phyloP scores from a whole-genome alignment of 805 yeast species.

The Debaryomyces tyrocola region DNA sequence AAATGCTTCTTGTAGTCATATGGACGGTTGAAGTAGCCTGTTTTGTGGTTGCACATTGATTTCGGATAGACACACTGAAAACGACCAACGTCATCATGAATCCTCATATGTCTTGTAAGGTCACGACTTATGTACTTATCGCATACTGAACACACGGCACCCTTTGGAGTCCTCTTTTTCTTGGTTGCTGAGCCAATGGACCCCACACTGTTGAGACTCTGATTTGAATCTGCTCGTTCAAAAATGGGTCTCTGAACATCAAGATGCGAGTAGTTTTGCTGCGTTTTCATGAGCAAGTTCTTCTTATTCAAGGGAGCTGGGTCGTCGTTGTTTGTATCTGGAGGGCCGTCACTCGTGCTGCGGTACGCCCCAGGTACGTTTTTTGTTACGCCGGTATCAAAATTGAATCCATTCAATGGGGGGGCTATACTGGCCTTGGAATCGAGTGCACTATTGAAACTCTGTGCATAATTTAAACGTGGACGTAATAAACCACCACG shows the following conservation, averaged over 20 bases:
- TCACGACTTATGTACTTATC: conserved; percentile 43
- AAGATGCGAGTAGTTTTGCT: conserved; percentile 1
- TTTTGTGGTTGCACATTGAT: conserved; percentile 39
- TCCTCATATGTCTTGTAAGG: conserved; percentile 41
- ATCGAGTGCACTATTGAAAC: neutral
- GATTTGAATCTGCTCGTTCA: conserved; percentile 14
- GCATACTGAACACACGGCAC: conserved; percentile 39
- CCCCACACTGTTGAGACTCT: conserved; percentile 13
- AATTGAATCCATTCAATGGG: neutral
- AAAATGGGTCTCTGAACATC: conserved; percentile 9
- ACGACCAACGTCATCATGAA: conserved; percentile 43
- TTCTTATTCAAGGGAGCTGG: neutral
- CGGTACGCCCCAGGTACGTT: neutral
- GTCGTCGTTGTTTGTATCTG: neutral
- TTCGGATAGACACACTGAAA: conserved; percentile 44
- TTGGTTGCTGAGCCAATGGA: conserved; percentile 9
- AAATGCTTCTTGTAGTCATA: conserved; percentile 47
- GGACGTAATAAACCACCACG: neutral
- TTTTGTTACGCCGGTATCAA: neutral
- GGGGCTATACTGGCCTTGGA: neutral
- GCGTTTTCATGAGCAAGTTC: neutral
- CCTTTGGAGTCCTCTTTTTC: conserved; percentile 33
- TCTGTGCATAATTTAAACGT: neutral
- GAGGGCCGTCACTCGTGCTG: neutral
- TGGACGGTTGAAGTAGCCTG: conserved; percentile 44